Base-by-base conservation (phyloP, 345 rosid genomes). In the Gossypium arboreum region DNA sequence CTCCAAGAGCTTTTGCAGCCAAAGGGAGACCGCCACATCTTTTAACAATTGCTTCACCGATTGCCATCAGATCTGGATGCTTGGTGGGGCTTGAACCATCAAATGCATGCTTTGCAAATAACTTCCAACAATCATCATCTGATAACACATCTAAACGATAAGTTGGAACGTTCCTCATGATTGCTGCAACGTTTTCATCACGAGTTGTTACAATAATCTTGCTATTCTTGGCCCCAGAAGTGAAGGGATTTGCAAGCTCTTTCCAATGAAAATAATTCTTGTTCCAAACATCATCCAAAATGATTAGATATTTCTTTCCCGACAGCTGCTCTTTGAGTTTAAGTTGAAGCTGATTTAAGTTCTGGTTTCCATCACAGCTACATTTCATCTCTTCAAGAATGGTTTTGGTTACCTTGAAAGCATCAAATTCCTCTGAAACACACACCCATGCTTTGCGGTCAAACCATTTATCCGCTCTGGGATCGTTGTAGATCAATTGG, bases 271-370 rank as follows among this genome's bases (percentile, higher is more conserved):
- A 24, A 64, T 75, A 61, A 43, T 47, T 66, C 50, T 59, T 25
- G 1, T 22, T 44, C 76, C 77, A 70, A 41, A 82, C 73, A 76
- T 80, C 87, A 52, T 84, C 83, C 16, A 82, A 9, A 52, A 82
- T 70, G 25, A 84, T 58, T 13, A 80, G 67, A 73, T 75, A 81
- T 34, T 25, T 84, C 70, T 3, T 43, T 10, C 77, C 83, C 0
- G 4, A 63, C 24, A 82, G n/a, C 18, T 58, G 25, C 62, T 61
- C 59, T 41, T 71, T 73, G 63, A 84, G 51, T 59, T 75, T 34
- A 58, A 70, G 41, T 71, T 82, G 84, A 75, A 82, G 78, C 71
- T 56, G 47, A 61, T 78, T 66, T 13, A 82, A 45, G 60, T 67
- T 70, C 15, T 57, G 24, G 20, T 34, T n/a, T 61, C 68, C 75